Evolutionary conservation across 1,284 basidiomycete genomes (phyloP), one percentile per base, ranked within the genome.

Genomic region (Peniophora sp.): DNA sequence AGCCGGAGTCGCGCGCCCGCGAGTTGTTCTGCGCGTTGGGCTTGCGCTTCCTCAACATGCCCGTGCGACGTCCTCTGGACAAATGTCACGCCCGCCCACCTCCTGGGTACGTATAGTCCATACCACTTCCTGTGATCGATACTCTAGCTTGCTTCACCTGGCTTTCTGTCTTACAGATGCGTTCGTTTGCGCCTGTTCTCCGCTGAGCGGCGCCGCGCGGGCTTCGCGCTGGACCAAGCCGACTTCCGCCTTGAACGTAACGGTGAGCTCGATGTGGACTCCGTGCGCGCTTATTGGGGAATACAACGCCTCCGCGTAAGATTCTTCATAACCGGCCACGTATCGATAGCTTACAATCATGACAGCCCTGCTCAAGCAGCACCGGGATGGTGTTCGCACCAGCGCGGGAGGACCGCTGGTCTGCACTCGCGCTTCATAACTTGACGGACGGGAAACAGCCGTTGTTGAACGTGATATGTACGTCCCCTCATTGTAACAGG

Each of bases 201-300:
- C 23, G 43, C 20, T 18, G 23, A 23, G 8, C 12, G 23, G 43
- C 43, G 20, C 18, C 20, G 20, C 12, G 18, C 12, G 23, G 43
- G 43, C 15, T 20, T n/a, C 14, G 43, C 22, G 18, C 43, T 45
- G 10, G 43, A 20, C 14, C 23, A 24, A 20, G 43, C 23, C 23
- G 43, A 45, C 23, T 45, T 45, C 43, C 43, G 20, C 22, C 43
- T 45, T 20, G 43, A 45, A 22, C 43, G n/a, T 9, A 45, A 45
- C 23, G 43, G 43, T 8, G 43, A 24, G 10, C 43, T 45, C 43
- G 23, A 45, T 15, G 23, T 24, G 8, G 43, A 45, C 23, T 3
- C 18, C 12, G 23, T 45, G 14, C 43, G 43, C n/a, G 43, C 43
- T 3, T 24, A 23, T n/a, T 45, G 43, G 43, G 43, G 23, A 3